phyloP scores from a whole-genome alignment of 2,329 filamentous ascomycete genomes.

The Claviceps sp. region DNA sequence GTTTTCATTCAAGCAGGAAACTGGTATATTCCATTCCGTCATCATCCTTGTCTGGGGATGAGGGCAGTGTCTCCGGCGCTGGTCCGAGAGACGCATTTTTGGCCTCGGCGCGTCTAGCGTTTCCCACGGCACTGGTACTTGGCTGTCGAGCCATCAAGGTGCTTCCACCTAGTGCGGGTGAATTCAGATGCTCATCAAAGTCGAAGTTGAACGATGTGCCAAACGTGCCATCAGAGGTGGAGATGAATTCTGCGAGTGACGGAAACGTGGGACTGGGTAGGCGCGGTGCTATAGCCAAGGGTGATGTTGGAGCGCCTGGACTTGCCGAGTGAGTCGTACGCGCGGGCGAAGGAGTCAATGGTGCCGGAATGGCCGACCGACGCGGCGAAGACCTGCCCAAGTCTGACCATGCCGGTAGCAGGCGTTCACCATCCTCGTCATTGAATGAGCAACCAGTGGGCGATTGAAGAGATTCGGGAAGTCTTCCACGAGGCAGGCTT shows the following conservation, averaged over 20 bases:
- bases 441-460: not conserved
- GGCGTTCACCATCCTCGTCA: not conserved
- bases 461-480: slow-evolving; percentile 8
- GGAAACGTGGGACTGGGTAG: slow-evolving; percentile 24
- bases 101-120: slow-evolving; percentile 16
- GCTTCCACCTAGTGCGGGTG: not conserved
- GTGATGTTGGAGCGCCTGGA: slow-evolving; percentile 13
- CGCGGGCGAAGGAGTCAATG: slow-evolving; percentile 16
- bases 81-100: slow-evolving; percentile 21
- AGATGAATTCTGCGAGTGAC: slow-evolving; percentile 22
- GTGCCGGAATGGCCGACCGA: slow-evolving; percentile 22
- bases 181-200: slow-evolving; percentile 4
- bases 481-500: slow-evolving; percentile 23
- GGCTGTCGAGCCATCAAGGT: slow-evolving; percentile 5
- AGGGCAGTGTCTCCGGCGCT: slow-evolving; percentile 16
- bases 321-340: slow-evolving; percentile 1
- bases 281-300: slow-evolving; percentile 18
- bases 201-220: slow-evolving; percentile 18
- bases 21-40: too few species aligned
- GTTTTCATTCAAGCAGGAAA: too few species aligned
- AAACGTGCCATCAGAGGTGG: slow-evolving; percentile 18
- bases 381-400: slow-evolving; percentile 17
- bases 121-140: not conserved
- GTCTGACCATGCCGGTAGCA: slow-evolving; percentile 7
- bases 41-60: not conserved